Evolutionary conservation across 495 filamentous ascomycete genomes (phyloP).

Genomic region (Talaromyces stipitatus): DNA sequence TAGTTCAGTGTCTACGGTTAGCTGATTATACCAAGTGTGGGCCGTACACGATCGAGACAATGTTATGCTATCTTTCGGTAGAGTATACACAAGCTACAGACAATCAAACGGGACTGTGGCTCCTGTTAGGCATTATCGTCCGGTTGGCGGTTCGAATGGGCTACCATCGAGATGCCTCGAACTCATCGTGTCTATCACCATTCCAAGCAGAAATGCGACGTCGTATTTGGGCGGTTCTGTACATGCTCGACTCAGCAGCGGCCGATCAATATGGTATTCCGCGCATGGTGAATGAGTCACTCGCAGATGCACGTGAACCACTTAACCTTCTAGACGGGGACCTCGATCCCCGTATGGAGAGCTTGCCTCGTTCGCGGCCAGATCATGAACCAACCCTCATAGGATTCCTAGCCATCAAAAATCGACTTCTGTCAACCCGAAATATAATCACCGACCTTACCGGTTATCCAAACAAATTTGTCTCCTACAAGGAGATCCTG

Average conservation of each 20-base stretch:
- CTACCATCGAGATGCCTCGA: slow-evolving; percentile 35
- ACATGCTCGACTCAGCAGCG: slow-evolving; percentile 39
- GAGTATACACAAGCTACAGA: slow-evolving; percentile 26
- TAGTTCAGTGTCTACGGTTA: slow-evolving; percentile 27
- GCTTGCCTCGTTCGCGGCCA: slow-evolving; percentile 19
- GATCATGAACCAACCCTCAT: slow-evolving; percentile 22
- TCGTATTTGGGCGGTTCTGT: slow-evolving; percentile 42
- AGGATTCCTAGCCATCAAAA: slow-evolving; percentile 33
- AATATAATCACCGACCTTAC: slow-evolving; percentile 36
- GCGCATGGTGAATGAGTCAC: slow-evolving; percentile 18
- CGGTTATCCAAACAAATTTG: slow-evolving; percentile 20
- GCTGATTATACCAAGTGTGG: slow-evolving; percentile 35
- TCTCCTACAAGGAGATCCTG: slow-evolving; percentile 27
- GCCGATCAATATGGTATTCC: slow-evolving; percentile 33
- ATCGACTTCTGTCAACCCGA: slow-evolving; percentile 28
- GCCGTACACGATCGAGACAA: slow-evolving; percentile 30
- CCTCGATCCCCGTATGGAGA: slow-evolving; percentile 16
- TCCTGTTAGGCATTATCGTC: slow-evolving; percentile 28
- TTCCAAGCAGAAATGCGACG: slow-evolving; percentile 50
- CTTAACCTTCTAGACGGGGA: slow-evolving; percentile 23
- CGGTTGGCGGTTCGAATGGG: slow-evolving; percentile 36
- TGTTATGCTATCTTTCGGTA: slow-evolving; percentile 25
- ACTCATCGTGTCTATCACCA: slow-evolving; percentile 37
- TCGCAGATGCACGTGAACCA: slow-evolving; percentile 30
- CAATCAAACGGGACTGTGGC: slow-evolving; percentile 27